phyloP scores from a whole-genome alignment of 2,329 filamentous ascomycete genomes.

The Venturia pyrina region DNA sequence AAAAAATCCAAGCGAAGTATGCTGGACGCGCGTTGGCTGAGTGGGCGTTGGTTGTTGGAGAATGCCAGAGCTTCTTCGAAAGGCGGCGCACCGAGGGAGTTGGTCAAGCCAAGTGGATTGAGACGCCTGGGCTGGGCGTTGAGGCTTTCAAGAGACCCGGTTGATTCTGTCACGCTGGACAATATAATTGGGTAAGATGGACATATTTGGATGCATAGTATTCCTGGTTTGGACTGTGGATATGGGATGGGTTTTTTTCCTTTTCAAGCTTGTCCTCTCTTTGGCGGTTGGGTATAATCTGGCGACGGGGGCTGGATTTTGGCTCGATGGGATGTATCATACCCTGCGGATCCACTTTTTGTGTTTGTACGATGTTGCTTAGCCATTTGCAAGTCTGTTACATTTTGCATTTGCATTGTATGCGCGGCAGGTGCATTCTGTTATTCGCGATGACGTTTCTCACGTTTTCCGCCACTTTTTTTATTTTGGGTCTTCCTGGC shows the following conservation, averaged over 20 bases:
- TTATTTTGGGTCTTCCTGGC: not conserved
- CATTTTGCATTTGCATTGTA: not conserved
- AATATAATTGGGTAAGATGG: not conserved
- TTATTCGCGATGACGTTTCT: not conserved
- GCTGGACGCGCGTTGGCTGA: conserved; percentile 66
- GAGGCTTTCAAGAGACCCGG: conserved; percentile 48
- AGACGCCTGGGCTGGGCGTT: conserved; percentile 55
- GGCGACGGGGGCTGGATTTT: not conserved
- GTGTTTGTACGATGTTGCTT: not conserved
- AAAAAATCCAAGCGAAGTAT: conserved; percentile 36
- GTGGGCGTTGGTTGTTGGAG: conserved; percentile 64
- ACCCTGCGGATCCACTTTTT: not conserved
- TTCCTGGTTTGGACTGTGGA: not conserved
- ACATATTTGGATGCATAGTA: not conserved
- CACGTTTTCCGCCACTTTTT: not conserved
- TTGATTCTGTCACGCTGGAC: conserved; percentile 13
- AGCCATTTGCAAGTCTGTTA: no score
- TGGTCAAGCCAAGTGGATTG: conserved; percentile 53
- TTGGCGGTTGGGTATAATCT: not conserved
- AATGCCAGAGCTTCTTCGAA: conserved; percentile 75
- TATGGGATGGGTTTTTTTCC: not conserved
- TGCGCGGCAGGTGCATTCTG: no score
- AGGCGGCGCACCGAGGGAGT: conserved; percentile 65
- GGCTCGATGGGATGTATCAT: not conserved
- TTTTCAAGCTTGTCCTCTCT: not conserved